Evolutionary conservation across 805 yeast genomes (phyloP).

Genomic region (Candida broadrunensis): DNA sequence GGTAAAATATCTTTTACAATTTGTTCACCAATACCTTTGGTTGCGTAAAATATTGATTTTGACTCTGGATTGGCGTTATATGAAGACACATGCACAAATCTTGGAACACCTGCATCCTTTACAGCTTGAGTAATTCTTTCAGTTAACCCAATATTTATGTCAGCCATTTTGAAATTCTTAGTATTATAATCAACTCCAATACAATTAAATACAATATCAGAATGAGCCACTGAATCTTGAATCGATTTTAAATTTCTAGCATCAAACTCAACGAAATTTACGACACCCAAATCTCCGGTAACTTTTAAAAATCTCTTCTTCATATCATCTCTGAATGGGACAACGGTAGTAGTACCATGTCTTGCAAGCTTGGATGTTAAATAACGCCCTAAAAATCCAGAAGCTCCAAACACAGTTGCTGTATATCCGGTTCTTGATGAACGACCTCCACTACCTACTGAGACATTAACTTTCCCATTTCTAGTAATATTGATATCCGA

Average conservation of each 20-base stretch:
- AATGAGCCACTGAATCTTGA: constrained; percentile 72
- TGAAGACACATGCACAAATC: constrained; percentile 76
- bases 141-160: constrained; percentile 76
- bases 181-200: constrained; percentile 75
- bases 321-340: constrained; percentile 80
- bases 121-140: constrained; percentile 74
- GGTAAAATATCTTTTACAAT: constrained; percentile 67
- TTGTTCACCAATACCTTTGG: constrained; percentile 78
- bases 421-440: constrained; percentile 86
- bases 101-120: constrained; percentile 66
- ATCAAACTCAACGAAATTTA: constrained; percentile 79
- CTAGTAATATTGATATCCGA: constrained; percentile 71
- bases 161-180: constrained; percentile 79
- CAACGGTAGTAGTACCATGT: constrained; percentile 75
- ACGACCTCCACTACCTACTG: constrained; percentile 78
- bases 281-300: constrained; percentile 84
- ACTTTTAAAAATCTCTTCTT: constrained; percentile 76
- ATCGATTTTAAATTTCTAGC: constrained; percentile 73
- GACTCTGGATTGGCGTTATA: constrained; percentile 72
- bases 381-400: constrained; percentile 76
- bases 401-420: constrained; percentile 83
- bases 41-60: constrained; percentile 66
- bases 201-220: constrained; percentile 80
- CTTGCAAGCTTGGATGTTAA: constrained; percentile 70
- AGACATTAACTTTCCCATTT: constrained; percentile 67